Conservation (phyloP, 345 rosid species). For the Raphanus raphanistrum region DNA sequence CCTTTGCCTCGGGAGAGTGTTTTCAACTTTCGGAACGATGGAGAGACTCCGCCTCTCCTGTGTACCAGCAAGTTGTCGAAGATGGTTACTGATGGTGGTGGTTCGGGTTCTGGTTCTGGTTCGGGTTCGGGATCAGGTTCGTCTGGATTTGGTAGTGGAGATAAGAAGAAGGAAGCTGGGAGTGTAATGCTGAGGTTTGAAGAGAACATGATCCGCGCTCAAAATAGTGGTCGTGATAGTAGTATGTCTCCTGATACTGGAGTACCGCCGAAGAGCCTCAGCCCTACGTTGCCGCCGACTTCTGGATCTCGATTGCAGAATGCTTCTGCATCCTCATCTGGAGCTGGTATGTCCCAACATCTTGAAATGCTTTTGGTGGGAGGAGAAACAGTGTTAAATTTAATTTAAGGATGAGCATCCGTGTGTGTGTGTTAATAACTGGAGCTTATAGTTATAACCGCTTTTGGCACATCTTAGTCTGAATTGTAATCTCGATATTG, state of each 20-base stretch:
- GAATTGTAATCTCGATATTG: neutral
- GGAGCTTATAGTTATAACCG: neutral
- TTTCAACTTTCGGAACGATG: constrained; percentile 65
- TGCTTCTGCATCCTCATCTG: constrained; percentile 61
- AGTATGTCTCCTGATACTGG: constrained; percentile 50
- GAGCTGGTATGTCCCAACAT: constrained; percentile 46
- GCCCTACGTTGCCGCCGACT: constrained; percentile 55
- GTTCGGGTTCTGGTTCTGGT: constrained; percentile 40
- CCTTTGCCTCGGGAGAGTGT: constrained; percentile 90
- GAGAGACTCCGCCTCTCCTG: constrained; percentile 45
- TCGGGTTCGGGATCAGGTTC: constrained; percentile 16
- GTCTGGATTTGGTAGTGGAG: constrained; percentile 42
- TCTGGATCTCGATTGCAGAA: constrained; percentile 56
- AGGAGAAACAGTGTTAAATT: neutral
- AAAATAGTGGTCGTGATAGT: constrained; percentile 41
- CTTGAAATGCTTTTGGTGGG: constrained; percentile 3
- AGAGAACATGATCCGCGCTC: constrained; percentile 38
- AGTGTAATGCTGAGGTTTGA: constrained; percentile 52
- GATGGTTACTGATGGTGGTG: constrained; percentile 44
- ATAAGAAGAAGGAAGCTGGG: constrained; percentile 56
- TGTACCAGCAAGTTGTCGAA: constrained; percentile 84
- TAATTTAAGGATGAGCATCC: neutral
- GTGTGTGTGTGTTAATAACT: constrained; percentile 12
- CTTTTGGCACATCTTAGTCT: neutral
- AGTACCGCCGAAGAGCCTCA: constrained; percentile 56